These are phyloP conservation scores for Gillenia trifoliata DNA, from an alignment of 306 rosid genomes.

Conservation along the genomic window DNA sequence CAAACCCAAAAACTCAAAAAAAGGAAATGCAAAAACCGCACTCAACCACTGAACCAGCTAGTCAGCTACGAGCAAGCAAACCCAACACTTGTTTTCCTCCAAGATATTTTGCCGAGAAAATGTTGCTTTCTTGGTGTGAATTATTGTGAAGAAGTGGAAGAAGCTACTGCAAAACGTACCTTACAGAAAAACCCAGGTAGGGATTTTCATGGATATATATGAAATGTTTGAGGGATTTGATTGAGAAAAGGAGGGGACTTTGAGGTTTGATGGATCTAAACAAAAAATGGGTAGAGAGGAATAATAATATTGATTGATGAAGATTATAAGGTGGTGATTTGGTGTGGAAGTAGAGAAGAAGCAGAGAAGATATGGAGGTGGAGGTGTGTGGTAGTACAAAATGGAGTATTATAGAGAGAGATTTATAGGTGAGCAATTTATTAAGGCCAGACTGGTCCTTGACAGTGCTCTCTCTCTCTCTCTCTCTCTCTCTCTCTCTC, in stretches of 20 bases:
- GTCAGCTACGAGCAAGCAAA: not conserved
- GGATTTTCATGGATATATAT: not conserved
- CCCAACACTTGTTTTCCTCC: not conserved
- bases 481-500: constrained; percentile 7
- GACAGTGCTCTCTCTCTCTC: constrained; percentile 19
- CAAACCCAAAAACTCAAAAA: not conserved
- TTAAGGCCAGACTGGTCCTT: constrained; percentile 49
- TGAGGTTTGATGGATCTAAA: not conserved
- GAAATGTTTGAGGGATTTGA: not conserved
- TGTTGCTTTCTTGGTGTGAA: not conserved
- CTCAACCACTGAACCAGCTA: not conserved
- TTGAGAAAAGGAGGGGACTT: not conserved
- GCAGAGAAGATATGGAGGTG: not conserved
- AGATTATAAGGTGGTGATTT: not conserved
- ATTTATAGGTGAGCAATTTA: constrained; percentile 68
- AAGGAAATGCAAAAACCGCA: not conserved
- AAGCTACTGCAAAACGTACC: not conserved
- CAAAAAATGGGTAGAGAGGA: not conserved
- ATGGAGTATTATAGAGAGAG: constrained; percentile 31
- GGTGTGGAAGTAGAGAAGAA: not conserved
- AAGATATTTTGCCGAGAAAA: not conserved
- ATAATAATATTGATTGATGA: not conserved
- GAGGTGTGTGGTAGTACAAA: constrained; percentile 15
- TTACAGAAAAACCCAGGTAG: not conserved
- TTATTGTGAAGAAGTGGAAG: not conserved